Conservation (phyloP, 2,329 filamentous ascomycete species). For the Proliferodiscus dingleyae region DNA sequence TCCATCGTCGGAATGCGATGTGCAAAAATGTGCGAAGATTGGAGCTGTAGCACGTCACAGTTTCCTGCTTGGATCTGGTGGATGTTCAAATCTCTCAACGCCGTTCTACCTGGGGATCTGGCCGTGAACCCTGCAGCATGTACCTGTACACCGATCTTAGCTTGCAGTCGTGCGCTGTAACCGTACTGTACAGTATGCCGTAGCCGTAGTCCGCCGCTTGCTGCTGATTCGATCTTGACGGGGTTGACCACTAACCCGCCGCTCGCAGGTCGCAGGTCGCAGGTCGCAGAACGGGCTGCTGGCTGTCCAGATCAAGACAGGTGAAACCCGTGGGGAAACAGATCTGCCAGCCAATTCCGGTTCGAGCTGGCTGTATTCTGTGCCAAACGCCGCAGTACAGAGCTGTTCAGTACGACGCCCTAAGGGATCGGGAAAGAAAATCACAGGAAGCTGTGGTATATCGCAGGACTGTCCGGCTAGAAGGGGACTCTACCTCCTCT, state of each 20-base stretch:
- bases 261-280: no score
- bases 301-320: conserved; percentile 6
- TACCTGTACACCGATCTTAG: neutral
- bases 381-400: no score
- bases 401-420: no score
- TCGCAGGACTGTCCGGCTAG: no score
- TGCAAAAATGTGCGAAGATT: neutral
- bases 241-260: no score
- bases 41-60: neutral
- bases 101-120: no score
- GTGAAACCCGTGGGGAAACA: conserved; percentile 16
- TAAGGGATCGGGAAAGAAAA: no score
- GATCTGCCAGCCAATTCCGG: conserved; percentile 6
- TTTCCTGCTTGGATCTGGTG: neutral
- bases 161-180: no score
- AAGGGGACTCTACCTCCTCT: no score
- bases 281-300: conserved; percentile 8
- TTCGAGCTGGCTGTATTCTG: conserved; percentile 2
- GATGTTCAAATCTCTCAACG: neutral
- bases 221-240: neutral
- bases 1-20: neutral
- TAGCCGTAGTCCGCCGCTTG: conserved; percentile 2
- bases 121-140: neutral
- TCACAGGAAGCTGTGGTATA: no score
- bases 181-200: neutral